Conservation (phyloP, 164 flowering plant genomes). For the Santalum album region DNA sequence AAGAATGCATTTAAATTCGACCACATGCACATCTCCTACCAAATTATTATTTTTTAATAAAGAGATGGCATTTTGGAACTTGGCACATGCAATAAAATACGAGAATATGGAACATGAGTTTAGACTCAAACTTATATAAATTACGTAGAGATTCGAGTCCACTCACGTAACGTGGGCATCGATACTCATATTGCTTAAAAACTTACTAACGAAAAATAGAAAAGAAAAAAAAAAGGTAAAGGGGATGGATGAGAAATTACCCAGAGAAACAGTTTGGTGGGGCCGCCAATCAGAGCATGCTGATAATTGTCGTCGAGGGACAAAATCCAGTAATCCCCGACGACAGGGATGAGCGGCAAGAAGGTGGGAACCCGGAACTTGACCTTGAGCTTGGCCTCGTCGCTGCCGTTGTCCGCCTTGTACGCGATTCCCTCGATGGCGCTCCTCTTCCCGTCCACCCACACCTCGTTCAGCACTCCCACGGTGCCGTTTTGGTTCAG, state of each 20-base stretch:
- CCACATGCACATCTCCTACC: too few species aligned
- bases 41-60: too few species aligned
- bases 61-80: too few species aligned
- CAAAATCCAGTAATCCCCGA: constrained; percentile 91
- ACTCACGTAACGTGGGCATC: not conserved
- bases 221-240: not conserved
- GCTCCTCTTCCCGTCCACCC: constrained; percentile 51
- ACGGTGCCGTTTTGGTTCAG: constrained; percentile 70
- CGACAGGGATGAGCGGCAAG: constrained; percentile 77
- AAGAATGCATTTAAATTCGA: too few species aligned
- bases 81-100: too few species aligned
- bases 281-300: constrained; percentile 75
- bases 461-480: constrained; percentile 78
- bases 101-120: too few species aligned
- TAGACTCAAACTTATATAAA: too few species aligned
- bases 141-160: too few species aligned
- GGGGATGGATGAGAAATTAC: constrained; percentile 31
- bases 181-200: not conserved
- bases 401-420: constrained; percentile 68
- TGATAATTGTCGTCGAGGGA: constrained; percentile 66
- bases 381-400: constrained; percentile 93
- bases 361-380: constrained; percentile 87
- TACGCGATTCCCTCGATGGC: constrained; percentile 77
- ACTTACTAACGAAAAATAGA: not conserved
- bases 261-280: constrained; percentile 68